Evolutionary conservation across 2,329 filamentous ascomycete species (phyloP).

Genomic region (Arthrobotrys musiformis): DNA sequence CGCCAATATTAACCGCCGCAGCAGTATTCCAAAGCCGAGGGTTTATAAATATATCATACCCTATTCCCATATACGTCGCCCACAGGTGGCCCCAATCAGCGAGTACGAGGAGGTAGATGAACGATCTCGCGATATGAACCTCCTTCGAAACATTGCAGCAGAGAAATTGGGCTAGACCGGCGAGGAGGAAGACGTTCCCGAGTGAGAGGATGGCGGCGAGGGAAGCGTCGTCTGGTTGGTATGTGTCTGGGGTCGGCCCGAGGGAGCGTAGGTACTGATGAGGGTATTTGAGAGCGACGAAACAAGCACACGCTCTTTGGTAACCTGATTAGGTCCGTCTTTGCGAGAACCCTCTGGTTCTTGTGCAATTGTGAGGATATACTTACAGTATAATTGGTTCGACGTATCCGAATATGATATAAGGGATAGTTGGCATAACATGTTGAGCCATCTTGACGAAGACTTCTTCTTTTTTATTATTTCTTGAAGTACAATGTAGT

Average conservation of each 20-base stretch:
- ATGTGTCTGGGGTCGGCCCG: conserved; percentile 52
- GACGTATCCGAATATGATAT: conserved; percentile 22
- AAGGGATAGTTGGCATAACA: conserved; percentile 40
- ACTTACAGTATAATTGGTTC: conserved; percentile 28
- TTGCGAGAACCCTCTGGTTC: neutral
- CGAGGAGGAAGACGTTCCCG: conserved; percentile 61
- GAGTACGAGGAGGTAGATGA: conserved; percentile 60
- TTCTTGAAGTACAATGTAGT: neutral
- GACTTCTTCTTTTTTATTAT: too few species aligned
- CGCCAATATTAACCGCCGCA: conserved; percentile 60
- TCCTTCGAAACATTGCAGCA: conserved; percentile 60
- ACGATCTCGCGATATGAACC: conserved; percentile 57
- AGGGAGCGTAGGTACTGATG: conserved; percentile 60
- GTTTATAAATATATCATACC: conserved; percentile 59
- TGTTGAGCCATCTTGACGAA: conserved; percentile 25
- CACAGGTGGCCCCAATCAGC: conserved; percentile 62
- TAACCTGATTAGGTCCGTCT: neutral
- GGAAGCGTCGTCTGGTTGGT: conserved; percentile 41
- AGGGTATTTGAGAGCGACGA: conserved; percentile 58
- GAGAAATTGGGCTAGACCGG: conserved; percentile 60
- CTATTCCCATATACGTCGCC: conserved; percentile 60
- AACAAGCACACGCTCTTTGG: conserved; percentile 6
- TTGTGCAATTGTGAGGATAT: neutral
- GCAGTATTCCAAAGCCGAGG: conserved; percentile 60
- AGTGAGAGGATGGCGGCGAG: conserved; percentile 57